Conservation (phyloP, 164 flowering plant genomes). For the Vitis riparia region DNA sequence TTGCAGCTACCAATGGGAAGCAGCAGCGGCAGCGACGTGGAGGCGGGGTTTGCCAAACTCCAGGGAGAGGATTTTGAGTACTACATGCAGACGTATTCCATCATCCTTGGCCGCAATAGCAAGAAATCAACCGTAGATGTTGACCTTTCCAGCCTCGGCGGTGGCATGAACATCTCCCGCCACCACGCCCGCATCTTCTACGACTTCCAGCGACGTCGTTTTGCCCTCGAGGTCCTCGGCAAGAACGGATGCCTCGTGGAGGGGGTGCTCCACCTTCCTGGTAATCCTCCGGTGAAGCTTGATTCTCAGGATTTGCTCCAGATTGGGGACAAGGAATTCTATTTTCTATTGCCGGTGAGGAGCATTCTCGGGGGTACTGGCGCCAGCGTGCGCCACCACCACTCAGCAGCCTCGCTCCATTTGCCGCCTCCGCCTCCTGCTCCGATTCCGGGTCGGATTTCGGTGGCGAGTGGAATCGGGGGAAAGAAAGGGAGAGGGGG, state of each 20-base stretch:
- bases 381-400: slow-evolving; percentile 7
- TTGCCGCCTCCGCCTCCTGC: no score
- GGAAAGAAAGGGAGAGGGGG: slow-evolving; percentile 42
- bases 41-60: slow-evolving; percentile 97
- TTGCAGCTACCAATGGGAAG: slow-evolving; percentile 15
- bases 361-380: slow-evolving; percentile 56
- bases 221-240: slow-evolving; percentile 90
- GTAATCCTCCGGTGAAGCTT: slow-evolving; percentile 76
- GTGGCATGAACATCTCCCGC: slow-evolving; percentile 99
- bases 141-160: slow-evolving; percentile 87
- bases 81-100: slow-evolving; percentile 98
- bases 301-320: slow-evolving; percentile 93
- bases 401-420: no score
- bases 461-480: slow-evolving; percentile 12
- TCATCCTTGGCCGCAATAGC: slow-evolving; percentile 82
- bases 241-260: slow-evolving; percentile 94
- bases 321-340: slow-evolving; percentile 96
- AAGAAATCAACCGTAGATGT: slow-evolving; percentile 92
- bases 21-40: slow-evolving; percentile 60
- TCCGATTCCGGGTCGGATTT: slow-evolving; percentile 1
- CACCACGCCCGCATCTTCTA: slow-evolving; percentile 99
- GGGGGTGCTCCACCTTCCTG: slow-evolving; percentile 92
- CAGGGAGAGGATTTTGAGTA: slow-evolving; percentile 99
- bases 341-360: slow-evolving; percentile 74
- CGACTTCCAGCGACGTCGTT: slow-evolving; percentile 92